A percentile compares a stretch with the other conserved stretches of the same genome.
Conservation (phyloP, 2,329 filamentous ascomycete genomes). For the Xylariaceae sp. region DNA sequence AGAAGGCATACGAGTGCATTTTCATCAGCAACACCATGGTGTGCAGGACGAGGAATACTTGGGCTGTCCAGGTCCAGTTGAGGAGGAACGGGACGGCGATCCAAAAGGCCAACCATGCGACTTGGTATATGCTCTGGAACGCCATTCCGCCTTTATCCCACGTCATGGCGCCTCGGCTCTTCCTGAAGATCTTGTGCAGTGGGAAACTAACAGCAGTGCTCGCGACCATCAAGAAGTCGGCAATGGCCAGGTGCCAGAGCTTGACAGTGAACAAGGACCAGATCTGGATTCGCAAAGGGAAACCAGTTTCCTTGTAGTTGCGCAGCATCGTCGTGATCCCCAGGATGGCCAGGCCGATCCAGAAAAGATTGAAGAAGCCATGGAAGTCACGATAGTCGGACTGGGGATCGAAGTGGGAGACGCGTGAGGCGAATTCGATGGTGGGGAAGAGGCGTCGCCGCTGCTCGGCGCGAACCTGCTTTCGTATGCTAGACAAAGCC, state of each 20-base stretch:
- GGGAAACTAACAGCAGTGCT: conserved; percentile 70
- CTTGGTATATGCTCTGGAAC: conserved; percentile 79
- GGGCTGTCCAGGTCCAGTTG: conserved; percentile 93
- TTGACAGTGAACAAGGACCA: conserved; percentile 87
- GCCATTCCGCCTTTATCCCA: conserved; percentile 78
- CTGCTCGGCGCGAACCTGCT: conserved; percentile 76
- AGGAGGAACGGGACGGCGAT: conserved; percentile 78
- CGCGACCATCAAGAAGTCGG: conserved; percentile 80
- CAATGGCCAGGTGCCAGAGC: conserved; percentile 78
- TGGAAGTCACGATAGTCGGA: conserved; percentile 93
- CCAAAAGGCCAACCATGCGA: conserved; percentile 77
- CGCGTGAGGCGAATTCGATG: conserved; percentile 82
- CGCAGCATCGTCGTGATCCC: conserved; percentile 89
- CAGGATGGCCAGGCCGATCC: conserved; percentile 96
- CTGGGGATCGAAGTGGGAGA: conserved; percentile 91
- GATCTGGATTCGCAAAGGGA: conserved; percentile 77
- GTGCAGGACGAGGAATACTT: conserved; percentile 91
- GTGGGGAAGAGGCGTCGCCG: conserved; percentile 85
- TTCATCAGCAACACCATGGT: conserved; percentile 95
- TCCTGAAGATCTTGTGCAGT: conserved; percentile 65
- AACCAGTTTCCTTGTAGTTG: conserved; percentile 91
- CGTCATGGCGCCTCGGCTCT: conserved; percentile 50
- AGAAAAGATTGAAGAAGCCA: conserved; percentile 97
- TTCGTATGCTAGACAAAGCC: conserved; percentile 78
- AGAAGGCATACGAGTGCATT: conserved; percentile 98